A percentile compares a stretch with the other conserved stretches of the same genome.
These are phyloP conservation scores for Hymenotorrendiella dingleyae DNA, from an alignment of 2,329 filamentous ascomycete species.

Conservation along the genomic window DNA sequence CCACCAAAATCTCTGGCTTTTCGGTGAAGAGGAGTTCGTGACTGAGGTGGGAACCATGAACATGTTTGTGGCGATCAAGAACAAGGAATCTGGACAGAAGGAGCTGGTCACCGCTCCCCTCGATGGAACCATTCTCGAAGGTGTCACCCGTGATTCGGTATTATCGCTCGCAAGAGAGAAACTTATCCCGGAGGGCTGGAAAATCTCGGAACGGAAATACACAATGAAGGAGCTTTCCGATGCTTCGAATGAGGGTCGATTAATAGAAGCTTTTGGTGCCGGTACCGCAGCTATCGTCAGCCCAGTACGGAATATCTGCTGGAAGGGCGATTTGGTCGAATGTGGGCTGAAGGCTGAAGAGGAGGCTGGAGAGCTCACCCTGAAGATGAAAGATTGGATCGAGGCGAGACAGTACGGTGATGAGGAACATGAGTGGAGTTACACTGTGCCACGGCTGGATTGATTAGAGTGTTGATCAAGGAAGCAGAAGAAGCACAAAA, in stretches of 20 bases:
- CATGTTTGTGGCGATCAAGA: slow-evolving; percentile 80
- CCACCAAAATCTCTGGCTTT: slow-evolving; percentile 98
- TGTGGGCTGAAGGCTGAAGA: slow-evolving; percentile 76
- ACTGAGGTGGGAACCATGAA: slow-evolving; percentile 99
- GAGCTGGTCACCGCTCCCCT: slow-evolving; percentile 93
- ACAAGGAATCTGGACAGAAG: slow-evolving; percentile 83
- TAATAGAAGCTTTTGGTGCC: slow-evolving; percentile 89
- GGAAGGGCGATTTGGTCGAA: slow-evolving; percentile 73
- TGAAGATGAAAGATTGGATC: slow-evolving; percentile 93
- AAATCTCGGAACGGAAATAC: slow-evolving; percentile 80
- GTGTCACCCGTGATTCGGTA: slow-evolving; percentile 88
- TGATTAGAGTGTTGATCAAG: no score
- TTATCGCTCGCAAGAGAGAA: slow-evolving; percentile 80
- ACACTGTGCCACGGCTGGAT: slow-evolving; percentile 31
- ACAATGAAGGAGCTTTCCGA: slow-evolving; percentile 82
- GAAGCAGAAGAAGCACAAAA: no score
- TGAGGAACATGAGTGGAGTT: slow-evolving; percentile 87
- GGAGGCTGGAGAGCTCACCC: slow-evolving; percentile 82
- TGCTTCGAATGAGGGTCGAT: slow-evolving; percentile 73
- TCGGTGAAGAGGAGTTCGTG: slow-evolving; percentile 89
- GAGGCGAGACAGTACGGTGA: slow-evolving; percentile 94
- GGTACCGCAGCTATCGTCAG: slow-evolving; percentile 93
- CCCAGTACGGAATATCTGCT: slow-evolving; percentile 83
- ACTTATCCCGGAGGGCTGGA: slow-evolving; percentile 81
- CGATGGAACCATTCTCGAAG: slow-evolving; percentile 93